Conservation (phyloP, 169 alveolate species). For the Plasmodium cynomolgi region DNA sequence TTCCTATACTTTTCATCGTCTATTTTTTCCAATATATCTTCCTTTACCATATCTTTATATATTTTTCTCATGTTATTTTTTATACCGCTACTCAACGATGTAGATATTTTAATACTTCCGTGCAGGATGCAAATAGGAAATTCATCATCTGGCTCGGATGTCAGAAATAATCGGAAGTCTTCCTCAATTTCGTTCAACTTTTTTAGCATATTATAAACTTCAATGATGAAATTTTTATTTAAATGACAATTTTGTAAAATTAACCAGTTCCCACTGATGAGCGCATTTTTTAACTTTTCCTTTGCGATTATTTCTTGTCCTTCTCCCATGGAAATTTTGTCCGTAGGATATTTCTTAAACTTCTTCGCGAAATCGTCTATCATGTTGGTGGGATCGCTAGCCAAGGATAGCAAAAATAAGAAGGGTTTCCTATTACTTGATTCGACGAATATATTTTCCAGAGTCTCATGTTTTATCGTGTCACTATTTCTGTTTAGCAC, state of each 20-base stretch:
- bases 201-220: constrained; percentile 90
- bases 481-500: constrained; percentile 90
- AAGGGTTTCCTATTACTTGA: constrained; percentile 90
- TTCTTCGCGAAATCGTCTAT: constrained; percentile 95
- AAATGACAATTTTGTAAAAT: constrained; percentile 96
- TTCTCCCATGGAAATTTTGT: constrained; percentile 97
- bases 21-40: constrained; percentile 94
- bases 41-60: constrained; percentile 92
- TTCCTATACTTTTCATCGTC: constrained; percentile 95
- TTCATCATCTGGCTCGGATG: constrained; percentile 93
- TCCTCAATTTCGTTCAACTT: constrained; percentile 89
- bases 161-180: constrained; percentile 92
- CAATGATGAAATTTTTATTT: constrained; percentile 92
- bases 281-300: constrained; percentile 90
- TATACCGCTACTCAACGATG: constrained; percentile 96
- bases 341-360: constrained; percentile 93
- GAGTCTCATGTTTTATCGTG: constrained; percentile 93
- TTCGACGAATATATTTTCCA: constrained; percentile 91
- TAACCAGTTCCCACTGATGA: constrained; percentile 96
- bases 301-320: constrained; percentile 95
- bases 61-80: constrained; percentile 96
- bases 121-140: constrained; percentile 97
- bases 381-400: constrained; percentile 95
- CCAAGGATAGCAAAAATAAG: constrained; percentile 93
- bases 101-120: constrained; percentile 95